These are phyloP conservation scores for Metschnikowia santaceciliae DNA, from an alignment of 805 yeast species.

Conservation along the genomic window DNA sequence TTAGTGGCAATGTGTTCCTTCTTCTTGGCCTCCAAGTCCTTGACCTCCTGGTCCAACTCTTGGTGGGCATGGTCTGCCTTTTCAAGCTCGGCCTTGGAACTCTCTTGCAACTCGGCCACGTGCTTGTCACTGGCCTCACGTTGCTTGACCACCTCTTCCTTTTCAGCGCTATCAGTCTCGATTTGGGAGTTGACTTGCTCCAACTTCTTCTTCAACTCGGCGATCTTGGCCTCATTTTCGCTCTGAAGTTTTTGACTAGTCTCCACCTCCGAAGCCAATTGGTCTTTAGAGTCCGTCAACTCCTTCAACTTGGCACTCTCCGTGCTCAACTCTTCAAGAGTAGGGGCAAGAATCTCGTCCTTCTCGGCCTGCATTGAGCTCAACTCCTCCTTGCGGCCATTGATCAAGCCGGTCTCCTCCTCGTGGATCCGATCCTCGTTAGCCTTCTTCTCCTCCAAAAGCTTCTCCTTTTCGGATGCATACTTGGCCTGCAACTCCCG, in stretches of 20 bases:
- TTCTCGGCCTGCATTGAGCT: slow-evolving; percentile 48
- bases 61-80: slow-evolving; percentile 26
- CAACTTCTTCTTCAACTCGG: slow-evolving; percentile 42
- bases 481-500: slow-evolving; percentile 36
- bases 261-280: slow-evolving; percentile 40
- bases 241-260: slow-evolving; percentile 43
- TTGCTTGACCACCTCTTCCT: slow-evolving; percentile 31
- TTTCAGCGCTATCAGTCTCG: slow-evolving; percentile 29
- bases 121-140: slow-evolving; percentile 38
- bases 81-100: slow-evolving; percentile 23
- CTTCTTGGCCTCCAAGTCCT: slow-evolving; percentile 39
- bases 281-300: slow-evolving; percentile 48
- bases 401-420: slow-evolving; percentile 42
- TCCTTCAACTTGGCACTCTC: slow-evolving; percentile 48
- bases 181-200: slow-evolving; percentile 37
- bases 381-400: slow-evolving; percentile 45
- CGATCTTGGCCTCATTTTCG: slow-evolving; percentile 42
- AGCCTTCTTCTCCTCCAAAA: slow-evolving; percentile 44
- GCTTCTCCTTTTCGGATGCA: slow-evolving; percentile 37
- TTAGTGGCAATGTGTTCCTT: slow-evolving; percentile 34
- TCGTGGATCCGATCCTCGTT: slow-evolving; percentile 43
- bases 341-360: slow-evolving; percentile 53
- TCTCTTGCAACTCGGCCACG: slow-evolving; percentile 32
- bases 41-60: slow-evolving; percentile 41
- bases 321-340: slow-evolving; percentile 46